These are phyloP conservation scores for Chaetomium fimeti DNA, from an alignment of 495 filamentous ascomycete species.

Conservation along the genomic window DNA sequence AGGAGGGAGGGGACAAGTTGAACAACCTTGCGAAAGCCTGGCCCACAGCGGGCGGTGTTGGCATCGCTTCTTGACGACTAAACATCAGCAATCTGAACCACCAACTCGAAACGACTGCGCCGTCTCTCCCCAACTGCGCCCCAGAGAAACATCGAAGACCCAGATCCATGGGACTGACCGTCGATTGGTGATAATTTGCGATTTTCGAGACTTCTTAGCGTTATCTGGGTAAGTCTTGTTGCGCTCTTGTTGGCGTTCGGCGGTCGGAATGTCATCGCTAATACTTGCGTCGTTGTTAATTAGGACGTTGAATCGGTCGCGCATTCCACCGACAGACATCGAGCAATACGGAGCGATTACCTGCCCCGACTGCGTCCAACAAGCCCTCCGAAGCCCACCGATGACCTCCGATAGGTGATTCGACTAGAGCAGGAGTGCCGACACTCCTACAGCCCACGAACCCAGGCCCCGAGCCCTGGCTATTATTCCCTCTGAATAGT, in stretches of 20 bases:
- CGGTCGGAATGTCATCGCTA: background rate
- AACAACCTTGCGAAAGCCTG: conserved; percentile 13
- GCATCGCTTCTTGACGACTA: background rate
- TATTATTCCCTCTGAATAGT: background rate
- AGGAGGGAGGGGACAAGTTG: background rate
- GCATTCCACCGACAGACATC: background rate
- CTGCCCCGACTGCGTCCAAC: background rate
- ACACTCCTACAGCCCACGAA: conserved; percentile 24
- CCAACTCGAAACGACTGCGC: conserved; percentile 1
- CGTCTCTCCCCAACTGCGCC: background rate
- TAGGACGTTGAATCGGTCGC: background rate
- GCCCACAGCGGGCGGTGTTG: conserved; percentile 8
- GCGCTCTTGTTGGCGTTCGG: background rate
- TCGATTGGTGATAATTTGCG: background rate
- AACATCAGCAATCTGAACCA: background rate
- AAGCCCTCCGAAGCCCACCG: background rate
- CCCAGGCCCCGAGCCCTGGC: background rate
- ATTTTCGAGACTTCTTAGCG: too few relatives aligned
- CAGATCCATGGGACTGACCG: background rate
- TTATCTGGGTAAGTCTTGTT: background rate
- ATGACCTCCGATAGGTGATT: conserved; percentile 25
- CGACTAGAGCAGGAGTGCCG: conserved; percentile 19
- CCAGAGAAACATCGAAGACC: background rate
- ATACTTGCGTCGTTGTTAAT: background rate
- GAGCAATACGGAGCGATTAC: background rate